Evolutionary conservation across 2,329 filamentous ascomycete genomes (phyloP), one percentile per base, ranked within the genome.

Genomic region (Botryosphaeria dothidea): DNA sequence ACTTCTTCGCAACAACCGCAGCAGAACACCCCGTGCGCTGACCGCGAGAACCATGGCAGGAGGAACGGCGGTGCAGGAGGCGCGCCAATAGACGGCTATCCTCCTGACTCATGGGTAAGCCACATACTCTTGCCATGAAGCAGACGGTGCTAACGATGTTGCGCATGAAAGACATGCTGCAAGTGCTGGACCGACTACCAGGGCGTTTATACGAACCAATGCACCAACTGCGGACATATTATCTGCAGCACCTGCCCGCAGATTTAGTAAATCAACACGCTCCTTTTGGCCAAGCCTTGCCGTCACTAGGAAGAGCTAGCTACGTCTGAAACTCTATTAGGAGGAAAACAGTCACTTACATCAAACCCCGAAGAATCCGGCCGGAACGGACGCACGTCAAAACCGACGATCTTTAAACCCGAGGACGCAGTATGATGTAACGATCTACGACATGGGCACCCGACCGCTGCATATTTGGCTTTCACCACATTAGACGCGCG

Each of bases 131-230:
- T 34, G 25, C 25, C 8, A 31, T 2, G 23, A 21, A 9, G 8
- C 7, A 23, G 21, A 27, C 6, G n/a, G 25, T 31, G 38, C 54
- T 58, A 21, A 58, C 31, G 17, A 21, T 21, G 17, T 15, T 29
- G 23, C 48, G 6, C 27, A 6, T 7, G 15, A 31, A 5, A 60
- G 56, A 46, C 56, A 7, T 60, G 56, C 27, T 60, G 56, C 41
- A 60, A 60, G 56, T 60, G 56, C 41, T 60, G 56, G 56, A 45
- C 56, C 9, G 56, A 60, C 19, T 17, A 60, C 27, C 56, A 60
- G 56, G 56, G 56, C 13, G 41, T 29, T 27, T 60, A 60, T n/a
- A 46, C 56, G 11, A 60, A 46, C 7, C 56, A 60, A 27, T 60
- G 56, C 41, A 34, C 13, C 23, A 60, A 36, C 41, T 60, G 56